Evolutionary conservation across 2,329 filamentous ascomycete species (phyloP).

Genomic region (Aspergillus intermedius): DNA sequence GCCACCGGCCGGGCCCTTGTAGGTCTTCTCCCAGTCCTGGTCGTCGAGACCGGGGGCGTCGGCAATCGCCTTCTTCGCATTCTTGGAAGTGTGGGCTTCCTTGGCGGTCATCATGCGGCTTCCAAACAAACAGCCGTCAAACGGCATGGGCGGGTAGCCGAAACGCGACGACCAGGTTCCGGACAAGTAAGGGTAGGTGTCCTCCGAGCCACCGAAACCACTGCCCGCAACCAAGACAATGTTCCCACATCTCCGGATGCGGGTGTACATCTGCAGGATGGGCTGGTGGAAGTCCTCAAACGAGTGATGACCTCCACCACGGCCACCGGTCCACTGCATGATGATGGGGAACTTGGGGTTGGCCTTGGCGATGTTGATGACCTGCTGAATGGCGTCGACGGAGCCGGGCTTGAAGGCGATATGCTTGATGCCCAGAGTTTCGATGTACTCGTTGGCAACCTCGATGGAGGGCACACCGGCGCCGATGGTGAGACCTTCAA

Average conservation of each 20-base stretch:
- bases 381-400: constrained; percentile 75
- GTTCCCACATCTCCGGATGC: constrained; percentile 78
- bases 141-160: constrained; percentile 87
- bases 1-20: constrained; percentile 84
- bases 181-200: constrained; percentile 87
- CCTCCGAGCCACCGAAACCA: constrained; percentile 81
- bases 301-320: constrained; percentile 88
- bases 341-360: constrained; percentile 85
- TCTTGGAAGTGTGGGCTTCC: constrained; percentile 79
- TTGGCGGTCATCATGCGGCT: constrained; percentile 93
- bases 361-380: constrained; percentile 86
- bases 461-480: constrained; percentile 90
- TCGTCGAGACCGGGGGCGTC: constrained; percentile 79
- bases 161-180: constrained; percentile 81
- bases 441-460: constrained; percentile 86
- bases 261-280: constrained; percentile 81
- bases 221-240: constrained; percentile 82
- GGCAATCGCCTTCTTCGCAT: constrained; percentile 83
- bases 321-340: constrained; percentile 87
- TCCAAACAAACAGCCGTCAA: constrained; percentile 83
- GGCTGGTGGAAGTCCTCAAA: constrained; percentile 93
- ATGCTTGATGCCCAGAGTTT: constrained; percentile 85
- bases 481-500: constrained; percentile 86
- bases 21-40: constrained; percentile 82
- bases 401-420: constrained; percentile 92